A percentile compares a stretch with the other conserved stretches of the same genome.
These are phyloP conservation scores for Suaeda aralocaspica DNA, from an alignment of 148 eudicot genomes.

Conservation along the genomic window DNA sequence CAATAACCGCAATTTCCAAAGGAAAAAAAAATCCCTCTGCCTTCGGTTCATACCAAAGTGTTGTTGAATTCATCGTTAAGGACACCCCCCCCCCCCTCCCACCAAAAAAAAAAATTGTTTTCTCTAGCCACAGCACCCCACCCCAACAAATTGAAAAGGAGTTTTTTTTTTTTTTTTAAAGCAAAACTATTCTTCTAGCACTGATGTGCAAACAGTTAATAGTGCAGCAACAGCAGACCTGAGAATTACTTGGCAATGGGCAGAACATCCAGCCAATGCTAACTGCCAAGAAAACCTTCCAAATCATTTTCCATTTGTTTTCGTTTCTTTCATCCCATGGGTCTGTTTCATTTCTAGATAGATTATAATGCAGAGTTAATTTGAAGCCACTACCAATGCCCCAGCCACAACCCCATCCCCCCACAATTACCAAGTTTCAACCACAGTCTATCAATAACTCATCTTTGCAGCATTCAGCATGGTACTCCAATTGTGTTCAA, in stretches of 20 bases:
- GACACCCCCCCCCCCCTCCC: too few relatives aligned
- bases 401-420: background rate
- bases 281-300: background rate
- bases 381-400: background rate
- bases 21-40: too few relatives aligned
- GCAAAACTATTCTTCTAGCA: too few relatives aligned
- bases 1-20: too few relatives aligned
- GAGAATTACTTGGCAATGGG: background rate
- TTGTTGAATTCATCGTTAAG: too few relatives aligned
- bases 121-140: too few relatives aligned
- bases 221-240: background rate
- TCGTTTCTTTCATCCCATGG: background rate
- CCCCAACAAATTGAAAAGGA: background rate
- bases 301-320: background rate
- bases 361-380: background rate
- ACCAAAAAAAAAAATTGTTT: too few relatives aligned
- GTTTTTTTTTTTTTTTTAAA: too few relatives aligned
- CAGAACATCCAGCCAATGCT: background rate
- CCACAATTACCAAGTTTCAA: background rate
- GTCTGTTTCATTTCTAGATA: background rate
- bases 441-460: background rate
- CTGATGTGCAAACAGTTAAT: background rate
- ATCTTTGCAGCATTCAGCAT: background rate
- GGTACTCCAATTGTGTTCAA: background rate
- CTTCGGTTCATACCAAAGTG: too few relatives aligned